phyloP scores from a whole-genome alignment of 345 rosid species.

The Eucalyptus paniculata region DNA sequence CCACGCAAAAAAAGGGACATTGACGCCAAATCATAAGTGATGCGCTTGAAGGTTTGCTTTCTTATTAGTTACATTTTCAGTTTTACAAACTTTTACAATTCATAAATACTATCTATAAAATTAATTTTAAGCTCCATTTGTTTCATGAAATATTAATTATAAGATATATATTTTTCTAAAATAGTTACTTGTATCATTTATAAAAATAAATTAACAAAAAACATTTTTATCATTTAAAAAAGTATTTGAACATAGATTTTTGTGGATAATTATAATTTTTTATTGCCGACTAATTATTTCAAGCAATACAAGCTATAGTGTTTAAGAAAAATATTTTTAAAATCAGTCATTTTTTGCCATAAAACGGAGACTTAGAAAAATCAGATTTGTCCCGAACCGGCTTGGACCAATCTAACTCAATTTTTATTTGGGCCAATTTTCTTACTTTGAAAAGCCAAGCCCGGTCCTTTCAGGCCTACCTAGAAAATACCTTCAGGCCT shows the following conservation, averaged over 20 bases:
- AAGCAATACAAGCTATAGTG: no score
- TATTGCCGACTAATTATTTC: background rate
- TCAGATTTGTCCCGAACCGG: background rate
- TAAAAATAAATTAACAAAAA: background rate
- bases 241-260: no score
- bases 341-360: no score
- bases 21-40: background rate
- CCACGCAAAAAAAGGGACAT: background rate
- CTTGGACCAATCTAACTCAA: background rate
- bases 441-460: background rate
- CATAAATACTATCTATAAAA: background rate
- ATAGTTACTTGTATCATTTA: no score
- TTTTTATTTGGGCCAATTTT: background rate
- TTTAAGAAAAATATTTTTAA: no score
- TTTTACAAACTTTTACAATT: background rate
- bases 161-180: no score
- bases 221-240: no score
- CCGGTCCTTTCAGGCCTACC: background rate
- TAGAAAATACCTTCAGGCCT: background rate
- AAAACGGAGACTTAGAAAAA: background rate
- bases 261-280: no score
- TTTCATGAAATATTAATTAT: no score
- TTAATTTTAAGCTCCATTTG: background rate
- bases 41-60: background rate
- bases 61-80: background rate